Base-by-base conservation (phyloP, 2,329 filamentous ascomycete species). In the Alternaria gansuensis region DNA sequence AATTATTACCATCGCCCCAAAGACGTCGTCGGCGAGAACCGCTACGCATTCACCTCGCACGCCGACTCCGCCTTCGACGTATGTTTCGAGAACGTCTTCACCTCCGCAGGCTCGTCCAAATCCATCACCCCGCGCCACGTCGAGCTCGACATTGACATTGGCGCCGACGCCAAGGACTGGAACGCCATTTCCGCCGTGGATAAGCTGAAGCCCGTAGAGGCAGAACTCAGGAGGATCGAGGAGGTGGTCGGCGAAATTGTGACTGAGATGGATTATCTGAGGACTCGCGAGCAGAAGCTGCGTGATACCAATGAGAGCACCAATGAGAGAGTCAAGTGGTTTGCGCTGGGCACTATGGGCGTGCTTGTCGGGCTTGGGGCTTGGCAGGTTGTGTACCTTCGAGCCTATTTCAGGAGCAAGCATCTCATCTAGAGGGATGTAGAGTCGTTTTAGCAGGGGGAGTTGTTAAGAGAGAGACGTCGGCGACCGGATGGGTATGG, bases 241-340 rank as follows among this genome's bases (percentile, higher is more conserved):
- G 95, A 97, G 82, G 85, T 94, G 76, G 90, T 96, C 37, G 85
- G 84, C 66, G 94, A 98, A 82, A 88, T 98, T 65, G 94, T 97
- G 48, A 80, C 80, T 64, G 94, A 98, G 85, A 96, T 99, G 94
- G 94, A 98, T 66, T 99, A 98, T 82, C 87, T 99, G 71, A 87
- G 95, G 67, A 73, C 80, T 37, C 87, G 95, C 71, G 95, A 99
- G 84, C 93, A 97, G 86, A 96, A 92, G 84, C 86, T 99, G 71
- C 86, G 95, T 78, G 94, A 99, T 82, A 99, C 95, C 70, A 99
- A 99, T 80, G 95, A 99, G 89, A 98, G 94, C 84, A 99, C 95
- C 67, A 99, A 99, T 82, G 95, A 91, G 81, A 88, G 95, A 59
- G 95, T 99, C 74, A 99, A 98, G 84, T 98, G 92, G 93, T 99